Evolutionary conservation across 2,329 filamentous ascomycete genomes (phyloP).

Genomic region (Rhynchosporium secalis): DNA sequence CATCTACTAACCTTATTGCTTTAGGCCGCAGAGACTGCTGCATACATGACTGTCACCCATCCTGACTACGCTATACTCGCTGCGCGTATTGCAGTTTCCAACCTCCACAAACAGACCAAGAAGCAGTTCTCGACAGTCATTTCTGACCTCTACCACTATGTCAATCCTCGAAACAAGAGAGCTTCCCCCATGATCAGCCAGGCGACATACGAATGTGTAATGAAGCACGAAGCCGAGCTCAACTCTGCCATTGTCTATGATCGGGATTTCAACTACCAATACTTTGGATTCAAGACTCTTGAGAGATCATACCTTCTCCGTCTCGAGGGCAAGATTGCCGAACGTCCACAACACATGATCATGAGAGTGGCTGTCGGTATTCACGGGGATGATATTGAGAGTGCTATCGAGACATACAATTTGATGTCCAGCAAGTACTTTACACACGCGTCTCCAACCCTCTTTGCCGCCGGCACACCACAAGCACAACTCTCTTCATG

Average conservation of each 20-base stretch:
- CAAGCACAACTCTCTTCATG: constrained; percentile 94
- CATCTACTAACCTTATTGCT: constrained; percentile 28
- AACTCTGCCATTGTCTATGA: constrained; percentile 99
- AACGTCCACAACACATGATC: constrained; percentile 98
- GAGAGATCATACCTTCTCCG: constrained; percentile 97
- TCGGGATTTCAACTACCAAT: constrained; percentile 99
- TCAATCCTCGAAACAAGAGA: constrained; percentile 88
- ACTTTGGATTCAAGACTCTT: constrained; percentile 99
- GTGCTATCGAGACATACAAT: constrained; percentile 96
- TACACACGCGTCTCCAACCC: constrained; percentile 94
- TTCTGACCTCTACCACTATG: constrained; percentile 89
- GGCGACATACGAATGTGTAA: constrained; percentile 86
- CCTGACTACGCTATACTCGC: constrained; percentile 98
- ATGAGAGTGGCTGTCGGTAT: constrained; percentile 99
- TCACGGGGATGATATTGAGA: constrained; percentile 92
- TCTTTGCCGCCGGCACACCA: constrained; percentile 97
- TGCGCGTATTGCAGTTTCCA: constrained; percentile 96
- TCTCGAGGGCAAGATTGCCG: constrained; percentile 92
- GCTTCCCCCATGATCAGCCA: constrained; percentile 93
- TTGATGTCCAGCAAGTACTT: constrained; percentile 99
- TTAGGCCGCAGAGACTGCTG: constrained; percentile 91
- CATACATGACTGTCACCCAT: constrained; percentile 99
- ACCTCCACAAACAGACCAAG: constrained; percentile 99
- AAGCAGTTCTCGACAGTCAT: constrained; percentile 99
- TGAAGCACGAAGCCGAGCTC: constrained; percentile 94